A percentile compares a stretch with the other conserved stretches of the same genome.
Conservation (phyloP, 495 filamentous ascomycete species). For the Podospora fimiseda region DNA sequence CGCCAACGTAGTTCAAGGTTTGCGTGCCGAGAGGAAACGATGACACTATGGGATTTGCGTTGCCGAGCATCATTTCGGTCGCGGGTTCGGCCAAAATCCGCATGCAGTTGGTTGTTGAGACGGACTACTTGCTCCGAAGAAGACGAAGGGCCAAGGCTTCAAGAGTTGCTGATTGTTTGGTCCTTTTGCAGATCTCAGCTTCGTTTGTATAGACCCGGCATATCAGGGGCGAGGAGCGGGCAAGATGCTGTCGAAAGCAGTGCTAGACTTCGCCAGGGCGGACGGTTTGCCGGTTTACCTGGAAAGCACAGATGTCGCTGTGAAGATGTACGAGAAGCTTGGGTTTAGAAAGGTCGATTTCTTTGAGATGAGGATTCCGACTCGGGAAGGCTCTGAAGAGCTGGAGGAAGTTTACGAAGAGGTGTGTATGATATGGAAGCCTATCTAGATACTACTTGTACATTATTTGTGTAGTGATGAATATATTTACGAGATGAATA, state of each 20-base stretch:
- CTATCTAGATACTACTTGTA: neutral
- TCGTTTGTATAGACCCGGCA: slow-evolving; percentile 37
- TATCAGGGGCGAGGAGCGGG: slow-evolving; percentile 39
- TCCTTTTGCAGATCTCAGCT: slow-evolving; percentile 31
- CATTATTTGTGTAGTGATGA: neutral
- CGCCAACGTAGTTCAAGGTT: too few relatives aligned
- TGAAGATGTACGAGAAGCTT: slow-evolving; percentile 34
- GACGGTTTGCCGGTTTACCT: slow-evolving; percentile 37
- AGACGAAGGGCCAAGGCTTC: neutral
- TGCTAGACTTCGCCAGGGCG: slow-evolving; percentile 30
- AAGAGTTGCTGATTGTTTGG: too few relatives aligned
- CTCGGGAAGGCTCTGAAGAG: neutral
- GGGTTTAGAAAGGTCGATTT: slow-evolving; percentile 31
- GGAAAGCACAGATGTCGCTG: slow-evolving; percentile 37
- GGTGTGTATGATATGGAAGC: slow-evolving; percentile 27
- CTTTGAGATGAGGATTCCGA: slow-evolving; percentile 28
- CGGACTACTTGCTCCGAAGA: neutral
- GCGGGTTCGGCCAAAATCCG: too few relatives aligned
- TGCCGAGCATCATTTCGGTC: too few relatives aligned
- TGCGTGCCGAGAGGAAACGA: too few relatives aligned
- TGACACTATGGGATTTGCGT: too few relatives aligned
- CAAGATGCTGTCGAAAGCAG: slow-evolving; percentile 26
- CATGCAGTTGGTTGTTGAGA: too few relatives aligned
- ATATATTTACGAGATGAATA: neutral
- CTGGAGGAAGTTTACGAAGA: slow-evolving; percentile 20